Conservation (phyloP, 2,329 filamentous ascomycete species). For the Fusarium subtropicale region DNA sequence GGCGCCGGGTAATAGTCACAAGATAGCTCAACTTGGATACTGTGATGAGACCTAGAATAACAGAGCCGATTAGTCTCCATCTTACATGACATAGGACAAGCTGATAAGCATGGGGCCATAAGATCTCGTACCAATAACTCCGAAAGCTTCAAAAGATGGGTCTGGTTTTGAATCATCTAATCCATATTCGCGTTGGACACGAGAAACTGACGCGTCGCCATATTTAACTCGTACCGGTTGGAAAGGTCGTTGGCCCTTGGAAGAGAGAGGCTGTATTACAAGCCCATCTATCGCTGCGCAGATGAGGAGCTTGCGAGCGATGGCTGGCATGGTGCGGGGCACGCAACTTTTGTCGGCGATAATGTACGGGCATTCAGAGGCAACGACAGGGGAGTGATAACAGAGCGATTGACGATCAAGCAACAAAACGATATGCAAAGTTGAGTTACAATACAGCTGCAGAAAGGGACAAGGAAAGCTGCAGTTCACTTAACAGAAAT, state of each 20-base stretch:
- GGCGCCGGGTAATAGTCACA: slow-evolving; percentile 84
- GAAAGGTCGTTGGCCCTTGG: slow-evolving; percentile 67
- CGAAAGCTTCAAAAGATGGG: slow-evolving; percentile 69
- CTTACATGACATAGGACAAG: slow-evolving; percentile 21
- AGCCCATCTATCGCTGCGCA: slow-evolving; percentile 86
- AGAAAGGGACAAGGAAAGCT: slow-evolving; percentile 14
- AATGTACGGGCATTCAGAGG: slow-evolving; percentile 20
- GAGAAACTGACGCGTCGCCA: slow-evolving; percentile 63
- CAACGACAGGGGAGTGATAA: slow-evolving; percentile 7
- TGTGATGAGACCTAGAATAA: slow-evolving; percentile 77
- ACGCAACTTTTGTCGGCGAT: slow-evolving; percentile 22
- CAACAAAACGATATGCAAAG: slow-evolving; percentile 1
- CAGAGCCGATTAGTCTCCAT: slow-evolving; percentile 12
- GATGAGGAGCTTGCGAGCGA: slow-evolving; percentile 83
- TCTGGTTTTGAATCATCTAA: slow-evolving; percentile 59
- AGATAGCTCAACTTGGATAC: slow-evolving; percentile 86
- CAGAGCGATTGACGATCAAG: slow-evolving; percentile 10
- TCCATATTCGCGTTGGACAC: slow-evolving; percentile 58
- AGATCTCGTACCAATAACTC: slow-evolving; percentile 63
- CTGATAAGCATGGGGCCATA: slow-evolving; percentile 21
- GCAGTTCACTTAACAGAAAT: slow-evolving; percentile 30
- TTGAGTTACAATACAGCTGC: slow-evolving; percentile 3
- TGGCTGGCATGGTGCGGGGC: slow-evolving; percentile 71
- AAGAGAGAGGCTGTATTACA: slow-evolving; percentile 77
- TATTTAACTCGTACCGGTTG: slow-evolving; percentile 78